Conservation (phyloP, 1,139 yeast species). For the Candida freyschussii region DNA sequence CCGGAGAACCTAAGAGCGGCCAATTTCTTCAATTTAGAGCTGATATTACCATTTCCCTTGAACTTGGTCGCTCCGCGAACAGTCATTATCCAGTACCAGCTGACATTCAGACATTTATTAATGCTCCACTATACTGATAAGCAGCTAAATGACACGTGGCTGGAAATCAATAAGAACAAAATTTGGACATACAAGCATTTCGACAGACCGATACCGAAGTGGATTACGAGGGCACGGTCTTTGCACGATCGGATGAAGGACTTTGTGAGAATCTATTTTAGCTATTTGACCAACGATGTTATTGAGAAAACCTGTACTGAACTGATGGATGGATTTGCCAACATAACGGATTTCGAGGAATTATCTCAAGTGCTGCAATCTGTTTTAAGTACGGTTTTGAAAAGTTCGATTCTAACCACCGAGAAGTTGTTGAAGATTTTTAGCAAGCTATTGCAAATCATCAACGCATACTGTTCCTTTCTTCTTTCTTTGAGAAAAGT, state of each 20-base stretch:
- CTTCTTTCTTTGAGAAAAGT: conserved; percentile 52
- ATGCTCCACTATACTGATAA: conserved; percentile 59
- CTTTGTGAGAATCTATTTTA: conserved; percentile 52
- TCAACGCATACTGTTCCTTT: conserved; percentile 53
- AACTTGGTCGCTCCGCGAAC: conserved; percentile 70
- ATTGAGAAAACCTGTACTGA: conserved; percentile 51
- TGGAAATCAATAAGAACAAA: conserved; percentile 58
- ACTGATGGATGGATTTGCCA: conserved; percentile 32
- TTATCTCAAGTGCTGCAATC: conserved; percentile 49
- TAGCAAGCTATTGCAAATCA: conserved; percentile 41
- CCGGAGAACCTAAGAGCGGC: conserved; percentile 29
- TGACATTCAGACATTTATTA: conserved; percentile 68
- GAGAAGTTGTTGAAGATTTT: conserved; percentile 48
- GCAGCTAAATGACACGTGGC: conserved; percentile 65
- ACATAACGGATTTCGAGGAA: conserved; percentile 42
- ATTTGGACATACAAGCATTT: conserved; percentile 58
- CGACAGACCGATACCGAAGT: conserved; percentile 40
- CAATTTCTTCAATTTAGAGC: conserved; percentile 60
- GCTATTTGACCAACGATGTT: conserved; percentile 56
- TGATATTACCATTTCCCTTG: conserved; percentile 79
- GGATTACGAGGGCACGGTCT: conserved; percentile 55
- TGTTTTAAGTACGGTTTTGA: conserved; percentile 59
- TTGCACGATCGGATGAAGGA: conserved; percentile 60
- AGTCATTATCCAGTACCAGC: conserved; percentile 72
- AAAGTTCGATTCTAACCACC: conserved; percentile 66